Conservation (phyloP, 2,329 filamentous ascomycete species). For the Escovopsis sp. region DNA sequence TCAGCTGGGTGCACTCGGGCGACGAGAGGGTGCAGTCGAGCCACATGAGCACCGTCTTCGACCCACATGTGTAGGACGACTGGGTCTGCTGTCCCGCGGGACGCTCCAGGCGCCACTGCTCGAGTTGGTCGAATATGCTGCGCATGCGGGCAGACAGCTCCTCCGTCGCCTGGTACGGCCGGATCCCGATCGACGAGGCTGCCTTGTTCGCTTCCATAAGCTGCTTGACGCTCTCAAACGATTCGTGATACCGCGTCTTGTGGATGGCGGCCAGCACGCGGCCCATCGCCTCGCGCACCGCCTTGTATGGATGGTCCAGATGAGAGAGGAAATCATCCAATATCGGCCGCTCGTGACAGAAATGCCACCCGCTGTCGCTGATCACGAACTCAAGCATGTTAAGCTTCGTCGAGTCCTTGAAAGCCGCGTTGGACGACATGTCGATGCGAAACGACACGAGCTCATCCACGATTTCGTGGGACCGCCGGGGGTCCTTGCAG, state of each 20-base stretch:
- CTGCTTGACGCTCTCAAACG: constrained; percentile 63
- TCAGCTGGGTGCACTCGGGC: constrained; percentile 80
- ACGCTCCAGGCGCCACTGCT: constrained; percentile 76
- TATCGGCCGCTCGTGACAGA: constrained; percentile 78
- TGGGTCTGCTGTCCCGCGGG: constrained; percentile 81
- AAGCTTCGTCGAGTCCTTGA: constrained; percentile 97
- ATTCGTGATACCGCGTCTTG: constrained; percentile 86
- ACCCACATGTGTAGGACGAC: constrained; percentile 86
- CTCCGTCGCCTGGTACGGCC: constrained; percentile 64
- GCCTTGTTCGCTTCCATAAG: constrained; percentile 67
- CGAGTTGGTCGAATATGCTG: constrained; percentile 63
- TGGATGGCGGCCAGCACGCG: constrained; percentile 78
- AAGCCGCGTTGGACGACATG: constrained; percentile 89
- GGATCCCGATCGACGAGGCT: constrained; percentile 67
- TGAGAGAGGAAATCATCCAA: constrained; percentile 79
- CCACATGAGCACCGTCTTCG: constrained; percentile 93
- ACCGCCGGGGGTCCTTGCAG: constrained; percentile 75
- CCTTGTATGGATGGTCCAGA: constrained; percentile 95
- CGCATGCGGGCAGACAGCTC: constrained; percentile 60
- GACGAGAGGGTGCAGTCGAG: constrained; percentile 82
- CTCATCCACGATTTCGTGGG: constrained; percentile 72
- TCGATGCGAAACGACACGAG: constrained; percentile 78
- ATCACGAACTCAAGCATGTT: constrained; percentile 80
- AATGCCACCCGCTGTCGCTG: constrained; percentile 87
- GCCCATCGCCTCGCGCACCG: constrained; percentile 88